Evolutionary conservation across 768 basidiomycete genomes (phyloP), one percentile per base, ranked within the genome.

Genomic region (Hygrophoropsis aurantiaca): DNA sequence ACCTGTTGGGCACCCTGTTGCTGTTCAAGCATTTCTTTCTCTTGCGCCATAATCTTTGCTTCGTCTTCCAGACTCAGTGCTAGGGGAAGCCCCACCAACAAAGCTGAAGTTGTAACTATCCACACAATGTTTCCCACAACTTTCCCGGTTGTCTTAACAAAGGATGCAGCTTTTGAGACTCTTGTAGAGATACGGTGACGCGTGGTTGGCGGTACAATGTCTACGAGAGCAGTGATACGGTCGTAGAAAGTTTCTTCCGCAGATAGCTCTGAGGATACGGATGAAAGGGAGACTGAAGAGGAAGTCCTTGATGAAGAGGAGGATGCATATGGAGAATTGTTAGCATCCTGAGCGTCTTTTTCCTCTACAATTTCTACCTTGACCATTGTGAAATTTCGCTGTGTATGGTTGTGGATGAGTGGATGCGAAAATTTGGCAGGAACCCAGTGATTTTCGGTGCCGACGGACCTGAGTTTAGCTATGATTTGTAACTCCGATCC

Each of bases 31-130:
- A 91, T 81, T 70, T 97, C 94, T 70, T 89, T 85, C 70, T 98
- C 97, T 70, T 97, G 94, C 39, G 86, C 84, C 10, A 93, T 86
- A 47, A 95, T 80, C 70, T 94, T 93, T 44, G 90, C 87, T 73
- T 99, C 97, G 69, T 97, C 95, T 70, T 99, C 97, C 58, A 98
- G 76, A 51, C 84, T 87, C 57, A 98, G 78, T 4, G 94, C 93
- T 52, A 98, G 77, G 26, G 97, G 97, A 32, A 99, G 75, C 11
- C 91, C 97, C 41, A 99, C 87, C 54, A 99, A 81, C 45, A 99
- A 75, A 1, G 94, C 94, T 36, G 87, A 90, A 8, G 95, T 98
- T 45, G 91, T 94, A 62, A 97, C 74, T 52, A 97, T 79, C 97
- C 97, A 99, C 47, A 94, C 89, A 56, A 93, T 70, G 65, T 88